phyloP scores from a whole-genome alignment of 345 rosid species.

The Eucalyptus tenuipes region DNA sequence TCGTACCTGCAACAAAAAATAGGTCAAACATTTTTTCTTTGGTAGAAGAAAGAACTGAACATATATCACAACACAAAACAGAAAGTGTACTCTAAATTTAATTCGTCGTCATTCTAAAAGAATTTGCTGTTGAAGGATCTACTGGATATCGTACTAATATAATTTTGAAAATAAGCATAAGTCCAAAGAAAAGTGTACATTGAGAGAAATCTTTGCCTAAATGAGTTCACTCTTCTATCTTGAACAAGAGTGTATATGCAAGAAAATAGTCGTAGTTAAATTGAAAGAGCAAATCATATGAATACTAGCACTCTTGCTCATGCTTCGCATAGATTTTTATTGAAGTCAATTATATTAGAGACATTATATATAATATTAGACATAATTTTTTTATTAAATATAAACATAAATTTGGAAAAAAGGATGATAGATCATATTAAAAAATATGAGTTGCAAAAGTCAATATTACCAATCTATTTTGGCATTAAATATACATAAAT shows the following conservation, averaged over 20 bases:
- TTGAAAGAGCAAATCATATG: not conserved
- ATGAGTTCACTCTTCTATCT: not conserved
- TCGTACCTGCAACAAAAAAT: constrained; percentile 7
- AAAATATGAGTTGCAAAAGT: not conserved
- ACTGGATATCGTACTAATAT: not conserved
- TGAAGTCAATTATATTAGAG: not conserved
- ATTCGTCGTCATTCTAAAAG: not conserved
- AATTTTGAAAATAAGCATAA: not conserved
- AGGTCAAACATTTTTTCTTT: not conserved
- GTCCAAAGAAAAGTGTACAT: not conserved
- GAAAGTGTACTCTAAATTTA: not conserved
- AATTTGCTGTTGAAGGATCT: not conserved
- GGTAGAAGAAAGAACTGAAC: not conserved
- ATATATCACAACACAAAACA: not conserved
- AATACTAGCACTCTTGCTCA: not conserved
- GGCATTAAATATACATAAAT: not conserved
- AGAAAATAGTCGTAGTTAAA: not conserved
- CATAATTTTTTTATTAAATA: not conserved
- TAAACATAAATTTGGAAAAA: not conserved
- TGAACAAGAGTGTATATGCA: not conserved
- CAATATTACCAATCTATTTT: not conserved
- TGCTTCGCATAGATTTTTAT: not conserved
- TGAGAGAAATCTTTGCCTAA: not conserved
- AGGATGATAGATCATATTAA: not conserved
- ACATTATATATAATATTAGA: not conserved